Conservation (phyloP, 2,329 filamentous ascomycete species). For the Pyricularia pennisetigena region DNA sequence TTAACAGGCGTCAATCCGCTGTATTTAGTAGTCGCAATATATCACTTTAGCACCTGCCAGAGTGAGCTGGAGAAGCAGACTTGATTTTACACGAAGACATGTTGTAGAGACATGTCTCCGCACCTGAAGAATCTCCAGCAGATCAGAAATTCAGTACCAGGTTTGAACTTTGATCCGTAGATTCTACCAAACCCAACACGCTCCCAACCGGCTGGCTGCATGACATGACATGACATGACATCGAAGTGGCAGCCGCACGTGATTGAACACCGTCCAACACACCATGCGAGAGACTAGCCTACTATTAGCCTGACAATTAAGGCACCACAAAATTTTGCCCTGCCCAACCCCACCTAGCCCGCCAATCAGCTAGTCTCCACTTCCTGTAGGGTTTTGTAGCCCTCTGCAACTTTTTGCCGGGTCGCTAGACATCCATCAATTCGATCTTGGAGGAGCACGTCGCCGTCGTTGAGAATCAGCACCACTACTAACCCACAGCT, state of each 20-base stretch:
- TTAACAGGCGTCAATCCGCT: no score
- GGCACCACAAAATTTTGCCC: neutral
- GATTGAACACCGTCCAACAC: neutral
- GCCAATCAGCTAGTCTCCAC: conserved; percentile 6
- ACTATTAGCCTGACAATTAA: neutral
- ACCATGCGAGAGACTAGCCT: neutral
- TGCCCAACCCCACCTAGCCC: neutral
- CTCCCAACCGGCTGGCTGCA: neutral
- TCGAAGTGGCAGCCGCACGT: neutral
- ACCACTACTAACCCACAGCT: conserved; percentile 10
- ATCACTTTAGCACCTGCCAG: neutral
- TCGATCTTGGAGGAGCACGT: conserved; percentile 6
- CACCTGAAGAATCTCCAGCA: no score
- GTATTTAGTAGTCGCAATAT: neutral
- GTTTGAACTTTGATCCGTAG: neutral
- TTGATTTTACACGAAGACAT: neutral
- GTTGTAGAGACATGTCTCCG: no score
- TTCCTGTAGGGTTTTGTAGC: conserved; percentile 31
- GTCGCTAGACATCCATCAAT: conserved; percentile 1
- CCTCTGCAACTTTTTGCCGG: conserved; percentile 27
- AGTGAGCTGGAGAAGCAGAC: no score
- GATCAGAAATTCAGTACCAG: no score
- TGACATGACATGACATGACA: no score
- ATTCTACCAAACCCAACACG: neutral
- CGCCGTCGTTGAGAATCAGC: conserved; percentile 11